Percentiles rank a stretch among this genome's conserved stretches.
These are phyloP conservation scores for Populus simonii DNA, from an alignment of 345 rosid genomes.

Conservation along the genomic window DNA sequence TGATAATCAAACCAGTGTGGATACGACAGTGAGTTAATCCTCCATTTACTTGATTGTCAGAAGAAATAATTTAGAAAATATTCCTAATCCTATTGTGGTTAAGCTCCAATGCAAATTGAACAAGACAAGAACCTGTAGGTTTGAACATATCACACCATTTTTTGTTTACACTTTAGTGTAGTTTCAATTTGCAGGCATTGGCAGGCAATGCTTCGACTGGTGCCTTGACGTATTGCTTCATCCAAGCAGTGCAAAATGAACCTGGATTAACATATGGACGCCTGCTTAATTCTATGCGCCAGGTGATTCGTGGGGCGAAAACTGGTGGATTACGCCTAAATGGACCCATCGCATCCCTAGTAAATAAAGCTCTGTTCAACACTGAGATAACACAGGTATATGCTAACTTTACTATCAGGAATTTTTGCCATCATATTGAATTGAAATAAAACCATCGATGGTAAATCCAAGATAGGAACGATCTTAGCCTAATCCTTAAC, in stretches of 20 bases:
- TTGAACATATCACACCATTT: neutral
- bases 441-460: neutral
- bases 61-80: neutral
- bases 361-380: conserved; percentile 23
- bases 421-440: neutral
- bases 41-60: neutral
- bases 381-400: conserved; percentile 36
- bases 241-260: conserved; percentile 60
- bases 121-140: neutral
- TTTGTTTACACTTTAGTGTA: neutral
- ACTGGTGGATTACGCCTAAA: conserved; percentile 32
- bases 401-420: too few relatives aligned
- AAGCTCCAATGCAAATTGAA: neutral
- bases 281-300: conserved; percentile 53
- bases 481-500: neutral
- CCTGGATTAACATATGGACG: conserved; percentile 59
- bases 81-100: too few relatives aligned
- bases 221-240: conserved; percentile 76
- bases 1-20: conserved; percentile 50
- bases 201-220: conserved; percentile 51
- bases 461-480: neutral
- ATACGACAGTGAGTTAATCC: conserved; percentile 44
- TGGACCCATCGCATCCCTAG: conserved; percentile 36
- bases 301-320: conserved; percentile 43
- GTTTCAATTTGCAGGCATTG: conserved; percentile 47